A percentile compares a stretch with the other conserved stretches of the same genome.
Conservation (phyloP, 495 filamentous ascomycete species). For the Durotheca rogersii region DNA sequence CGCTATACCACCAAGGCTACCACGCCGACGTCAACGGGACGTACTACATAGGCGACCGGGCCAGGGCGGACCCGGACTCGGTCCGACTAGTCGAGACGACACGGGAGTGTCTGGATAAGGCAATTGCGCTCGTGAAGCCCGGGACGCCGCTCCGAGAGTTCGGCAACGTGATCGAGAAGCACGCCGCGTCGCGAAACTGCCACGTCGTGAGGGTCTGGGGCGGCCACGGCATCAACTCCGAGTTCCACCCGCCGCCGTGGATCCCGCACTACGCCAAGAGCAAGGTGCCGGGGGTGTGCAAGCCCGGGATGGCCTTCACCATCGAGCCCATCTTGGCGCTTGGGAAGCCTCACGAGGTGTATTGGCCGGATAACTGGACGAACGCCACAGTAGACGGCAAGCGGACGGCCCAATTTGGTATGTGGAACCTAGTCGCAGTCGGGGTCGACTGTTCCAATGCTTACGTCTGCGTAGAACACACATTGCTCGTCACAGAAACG, state of each 20-base stretch:
- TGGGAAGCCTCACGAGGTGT: constrained; percentile 71
- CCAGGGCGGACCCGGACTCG: constrained; percentile 66
- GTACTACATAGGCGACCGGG: constrained; percentile 80
- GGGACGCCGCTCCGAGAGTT: constrained; percentile 79
- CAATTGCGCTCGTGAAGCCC: constrained; percentile 79
- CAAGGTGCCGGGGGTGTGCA: constrained; percentile 79
- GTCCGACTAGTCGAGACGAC: constrained; percentile 78
- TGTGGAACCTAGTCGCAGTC: background rate
- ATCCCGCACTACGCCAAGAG: constrained; percentile 85
- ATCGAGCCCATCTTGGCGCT: constrained; percentile 86
- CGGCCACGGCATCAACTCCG: constrained; percentile 78
- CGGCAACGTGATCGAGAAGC: constrained; percentile 80
- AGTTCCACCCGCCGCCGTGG: constrained; percentile 80
- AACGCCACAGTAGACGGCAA: constrained; percentile 76
- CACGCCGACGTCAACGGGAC: constrained; percentile 88
- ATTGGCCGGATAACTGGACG: constrained; percentile 88
- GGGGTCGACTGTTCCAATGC: background rate
- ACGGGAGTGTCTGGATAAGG: constrained; percentile 71
- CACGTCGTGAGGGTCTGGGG: constrained; percentile 79
- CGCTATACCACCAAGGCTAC: constrained; percentile 80
- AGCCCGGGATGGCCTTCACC: constrained; percentile 84
- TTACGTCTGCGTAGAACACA: constrained; percentile 67
- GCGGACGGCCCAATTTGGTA: constrained; percentile 75
- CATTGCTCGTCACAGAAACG: constrained; percentile 83
- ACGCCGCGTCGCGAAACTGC: constrained; percentile 69